Conservation (phyloP, 2,329 filamentous ascomycete genomes). For the Lithohypha guttulata region DNA sequence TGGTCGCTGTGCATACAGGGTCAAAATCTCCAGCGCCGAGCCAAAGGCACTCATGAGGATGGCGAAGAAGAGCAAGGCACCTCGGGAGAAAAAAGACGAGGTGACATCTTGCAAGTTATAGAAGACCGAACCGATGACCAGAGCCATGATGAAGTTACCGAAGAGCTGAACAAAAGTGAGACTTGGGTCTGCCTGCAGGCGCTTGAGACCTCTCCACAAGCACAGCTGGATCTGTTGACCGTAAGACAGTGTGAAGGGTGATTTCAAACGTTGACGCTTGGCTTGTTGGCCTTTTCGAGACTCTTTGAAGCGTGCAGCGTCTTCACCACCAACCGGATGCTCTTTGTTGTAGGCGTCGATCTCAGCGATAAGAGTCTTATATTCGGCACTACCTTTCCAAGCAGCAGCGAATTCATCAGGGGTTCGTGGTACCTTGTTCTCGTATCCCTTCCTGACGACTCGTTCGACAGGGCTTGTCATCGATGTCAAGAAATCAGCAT, state of each 20-base stretch:
- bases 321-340: constrained; percentile 34
- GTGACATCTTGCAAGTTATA: constrained; percentile 51
- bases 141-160: constrained; percentile 46
- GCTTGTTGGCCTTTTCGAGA: constrained; percentile 35
- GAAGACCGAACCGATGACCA: constrained; percentile 57
- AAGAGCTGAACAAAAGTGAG: constrained; percentile 54
- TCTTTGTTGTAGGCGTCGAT: constrained; percentile 35
- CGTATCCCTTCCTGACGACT: constrained; percentile 47
- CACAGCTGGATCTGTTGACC: constrained; percentile 46
- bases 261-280: constrained; percentile 37
- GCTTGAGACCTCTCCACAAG: constrained; percentile 52
- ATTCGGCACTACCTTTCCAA: constrained; percentile 46
- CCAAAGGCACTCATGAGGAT: constrained; percentile 53
- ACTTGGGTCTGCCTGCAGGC: constrained; percentile 53
- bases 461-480: constrained; percentile 57
- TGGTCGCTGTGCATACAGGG: constrained; percentile 72
- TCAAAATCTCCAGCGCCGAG: constrained; percentile 59
- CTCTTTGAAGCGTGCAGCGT: constrained; percentile 30
- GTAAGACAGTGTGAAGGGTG: constrained; percentile 48
- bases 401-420: constrained; percentile 55
- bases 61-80: constrained; percentile 54
- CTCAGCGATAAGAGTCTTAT: constrained; percentile 31
- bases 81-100: constrained; percentile 52
- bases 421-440: constrained; percentile 54
- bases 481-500: constrained; percentile 60